Evolutionary conservation across 306 rosid species (phyloP).

Genomic region (Datisca glomerata): DNA sequence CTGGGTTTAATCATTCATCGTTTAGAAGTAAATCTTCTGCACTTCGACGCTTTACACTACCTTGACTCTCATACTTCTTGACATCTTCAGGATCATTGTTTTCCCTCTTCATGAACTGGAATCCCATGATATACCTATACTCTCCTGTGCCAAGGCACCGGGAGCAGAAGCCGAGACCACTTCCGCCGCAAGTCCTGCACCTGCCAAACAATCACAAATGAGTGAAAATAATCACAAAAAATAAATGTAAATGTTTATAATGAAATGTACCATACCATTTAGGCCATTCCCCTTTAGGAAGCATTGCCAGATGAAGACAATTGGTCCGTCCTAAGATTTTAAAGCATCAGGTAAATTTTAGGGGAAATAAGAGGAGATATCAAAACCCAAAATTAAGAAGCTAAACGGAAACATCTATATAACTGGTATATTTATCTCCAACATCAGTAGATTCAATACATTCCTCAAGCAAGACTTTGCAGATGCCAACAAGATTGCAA

Average conservation of each 20-base stretch:
- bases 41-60: constrained; percentile 3
- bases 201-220: constrained; percentile 17
- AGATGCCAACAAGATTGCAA: too few relatives aligned
- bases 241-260: too few relatives aligned
- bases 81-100: constrained; percentile 15
- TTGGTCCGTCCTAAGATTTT: constrained; percentile 56
- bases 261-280: too few relatives aligned
- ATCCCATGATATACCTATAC: constrained; percentile 75
- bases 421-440: too few relatives aligned
- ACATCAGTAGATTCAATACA: too few relatives aligned
- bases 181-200: constrained; percentile 79
- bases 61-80: constrained; percentile 16
- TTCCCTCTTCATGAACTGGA: constrained; percentile 58
- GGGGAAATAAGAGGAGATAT: too few relatives aligned
- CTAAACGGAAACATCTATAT: too few relatives aligned
- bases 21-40: constrained; percentile 13
- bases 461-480: too few relatives aligned
- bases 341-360: constrained; percentile 3
- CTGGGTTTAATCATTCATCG: not conserved
- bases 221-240: too few relatives aligned
- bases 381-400: too few relatives aligned
- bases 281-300: constrained; percentile 95
- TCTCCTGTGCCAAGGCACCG: constrained; percentile 95
- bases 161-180: constrained; percentile 67
- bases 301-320: constrained; percentile 46